Evolutionary conservation across 2,329 filamentous ascomycete species (phyloP), one percentile per base, ranked within the genome.

Genomic region (Alternaria arborescens): DNA sequence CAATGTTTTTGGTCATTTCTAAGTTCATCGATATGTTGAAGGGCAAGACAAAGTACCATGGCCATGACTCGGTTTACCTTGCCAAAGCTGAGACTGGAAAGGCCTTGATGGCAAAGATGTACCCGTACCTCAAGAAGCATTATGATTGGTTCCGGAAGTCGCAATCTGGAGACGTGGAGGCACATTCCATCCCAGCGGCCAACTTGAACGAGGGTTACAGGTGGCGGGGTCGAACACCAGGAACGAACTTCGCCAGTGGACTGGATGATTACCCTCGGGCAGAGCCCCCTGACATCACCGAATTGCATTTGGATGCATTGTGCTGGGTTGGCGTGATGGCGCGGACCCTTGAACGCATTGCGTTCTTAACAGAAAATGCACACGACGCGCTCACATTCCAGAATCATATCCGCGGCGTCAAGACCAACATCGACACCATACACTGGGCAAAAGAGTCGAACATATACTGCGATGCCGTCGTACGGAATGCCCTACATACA

Each of bases 321-420:
- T 91, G 91, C 44, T 98, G 94, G 94, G 91, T 98, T 78, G 94
- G 93, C n/a, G 86, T 97, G 80, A 96, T 97, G 91, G 89, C 91
- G 50, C 88, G 90, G 67, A 90, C 91, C 16, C 86, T 98, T 46
- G 85, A 88, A 69, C 91, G 90, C 68, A 90, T 97, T 65, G 91
- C 93, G 1, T 83, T 87, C 48, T 86, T 87, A 20, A 84, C 97
- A n/a, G 88, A 87, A 46, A 85, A 91, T 65, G 80, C 81, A 0
- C 91, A 94, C 41, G 93, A 97, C 66, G 88, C 86, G 1, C 83
- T 86, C 28, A 87, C 90, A 68, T 92, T 93, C 71, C 84, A 82
- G 52, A 86, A 85, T 58, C 90, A 90, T 55, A 85, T 91, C 52
- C 86, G 86, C 16, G 92, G 89, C 14, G 93, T 97, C 64, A 83